Conservation (phyloP, 306 rosid species). For the Prosopis cineraria region DNA sequence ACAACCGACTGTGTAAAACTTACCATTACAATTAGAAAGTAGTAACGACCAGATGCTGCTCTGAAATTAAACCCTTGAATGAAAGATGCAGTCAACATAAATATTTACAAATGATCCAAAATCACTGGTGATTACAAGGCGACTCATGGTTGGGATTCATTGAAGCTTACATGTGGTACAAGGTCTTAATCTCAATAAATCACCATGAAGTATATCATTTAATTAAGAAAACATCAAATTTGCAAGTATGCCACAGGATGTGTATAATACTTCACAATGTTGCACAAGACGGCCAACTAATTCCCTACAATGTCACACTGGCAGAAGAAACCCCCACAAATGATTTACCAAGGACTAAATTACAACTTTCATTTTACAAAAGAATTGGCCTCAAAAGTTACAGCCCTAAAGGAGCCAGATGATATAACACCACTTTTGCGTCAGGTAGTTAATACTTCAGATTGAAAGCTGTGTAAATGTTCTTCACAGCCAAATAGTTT, state of each 20-base stretch:
- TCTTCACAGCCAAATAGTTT: neutral
- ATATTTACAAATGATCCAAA: neutral
- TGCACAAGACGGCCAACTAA: neutral
- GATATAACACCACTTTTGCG: neutral
- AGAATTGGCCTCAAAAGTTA: neutral
- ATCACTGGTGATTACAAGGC: neutral
- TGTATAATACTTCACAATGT: neutral
- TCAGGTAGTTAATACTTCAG: neutral
- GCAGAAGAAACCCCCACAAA: too few species aligned
- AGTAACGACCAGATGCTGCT: neutral
- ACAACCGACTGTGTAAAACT: slow-evolving; percentile 13
- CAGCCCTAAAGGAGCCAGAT: neutral
- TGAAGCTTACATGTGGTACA: neutral
- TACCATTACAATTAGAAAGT: too few species aligned
- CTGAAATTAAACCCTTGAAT: slow-evolving; percentile 2
- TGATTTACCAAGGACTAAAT: too few species aligned
- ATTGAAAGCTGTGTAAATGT: neutral
- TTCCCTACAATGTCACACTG: too few species aligned
- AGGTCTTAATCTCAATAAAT: neutral
- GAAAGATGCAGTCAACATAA: neutral
- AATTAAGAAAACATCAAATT: neutral
- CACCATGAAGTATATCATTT: neutral
- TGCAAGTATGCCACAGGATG: neutral
- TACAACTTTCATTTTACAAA: neutral
- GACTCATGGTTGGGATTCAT: neutral